A percentile compares a stretch with the other conserved stretches of the same genome.
These are phyloP conservation scores for Fusarium tanahbumbuense DNA, from an alignment of 2,329 filamentous ascomycete species.

Conservation along the genomic window DNA sequence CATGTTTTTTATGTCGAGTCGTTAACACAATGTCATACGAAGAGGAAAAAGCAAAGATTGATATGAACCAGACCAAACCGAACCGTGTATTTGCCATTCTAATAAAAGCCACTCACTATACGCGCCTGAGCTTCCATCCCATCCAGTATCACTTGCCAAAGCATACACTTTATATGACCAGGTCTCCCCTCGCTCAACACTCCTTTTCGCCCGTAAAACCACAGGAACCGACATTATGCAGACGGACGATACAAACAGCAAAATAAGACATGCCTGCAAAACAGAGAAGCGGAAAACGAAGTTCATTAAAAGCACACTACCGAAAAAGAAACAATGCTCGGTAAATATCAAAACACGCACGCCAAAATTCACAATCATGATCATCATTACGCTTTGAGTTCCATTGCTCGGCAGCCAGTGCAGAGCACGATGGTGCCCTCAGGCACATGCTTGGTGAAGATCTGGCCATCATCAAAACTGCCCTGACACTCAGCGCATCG, in stretches of 20 bases:
- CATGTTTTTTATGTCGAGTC: not conserved
- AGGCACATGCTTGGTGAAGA: conserved; percentile 68
- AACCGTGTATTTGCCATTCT: conserved; percentile 34
- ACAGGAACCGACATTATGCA: not conserved
- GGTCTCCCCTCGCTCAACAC: conserved; percentile 11
- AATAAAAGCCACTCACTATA: conserved; percentile 6
- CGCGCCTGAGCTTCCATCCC: conserved; percentile 2
- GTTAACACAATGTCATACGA: not conserved
- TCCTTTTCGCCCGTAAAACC: conserved; percentile 5
- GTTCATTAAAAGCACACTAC: conserved; percentile 9
- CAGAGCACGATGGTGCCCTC: conserved; percentile 68
- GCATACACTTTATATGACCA: conserved; percentile 21
- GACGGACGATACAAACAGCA: conserved; percentile 25
- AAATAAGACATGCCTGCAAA: conserved; percentile 4
- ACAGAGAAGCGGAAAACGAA: conserved; percentile 8
- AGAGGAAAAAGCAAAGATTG: not conserved
- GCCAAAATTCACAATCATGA: conserved; percentile 28
- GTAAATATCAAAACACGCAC: conserved; percentile 26
- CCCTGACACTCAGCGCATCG: conserved; percentile 74
- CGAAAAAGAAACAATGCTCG: conserved; percentile 3
- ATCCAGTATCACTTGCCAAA: conserved; percentile 19
- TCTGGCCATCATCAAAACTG: conserved; percentile 72
- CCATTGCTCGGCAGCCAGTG: conserved; percentile 68
- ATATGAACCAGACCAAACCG: conserved; percentile 1
- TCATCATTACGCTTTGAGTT: conserved; percentile 64